Evolutionary conservation across 306 rosid species (phyloP), one percentile per base, ranked within the genome.

Genomic region (Benincasa hispida): DNA sequence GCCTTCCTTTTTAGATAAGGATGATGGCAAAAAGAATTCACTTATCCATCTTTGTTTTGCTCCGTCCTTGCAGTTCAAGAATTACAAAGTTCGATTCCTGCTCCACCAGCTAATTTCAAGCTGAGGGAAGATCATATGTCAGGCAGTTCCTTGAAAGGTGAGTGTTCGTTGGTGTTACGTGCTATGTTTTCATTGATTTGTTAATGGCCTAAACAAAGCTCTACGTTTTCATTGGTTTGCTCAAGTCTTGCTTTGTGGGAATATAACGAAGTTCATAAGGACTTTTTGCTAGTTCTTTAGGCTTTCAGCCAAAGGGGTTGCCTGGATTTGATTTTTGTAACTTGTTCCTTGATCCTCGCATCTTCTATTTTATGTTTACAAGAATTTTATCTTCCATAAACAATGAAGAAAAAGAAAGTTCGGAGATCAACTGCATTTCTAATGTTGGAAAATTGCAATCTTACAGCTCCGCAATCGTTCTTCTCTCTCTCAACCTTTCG

Each of bases 91-190:
- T 89, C 99, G 77, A 92, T 95, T 79, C 99, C 99, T 21, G 91
- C 97, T 59, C 96, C 96, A 80, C 99, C 98, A 0, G 85, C 89
- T 79, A 91, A 92, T 87, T 95, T 95, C 81, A 92, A 74, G 82
- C 86, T 87, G 75, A 91, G 96, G 84, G 99, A 95, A 77, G 98
- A 92, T 81, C 93, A 90, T 79, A 74, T 92, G 82, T 90, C 99
- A 3, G 99, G 96, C 87, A 95, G 98, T 85, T 90, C 99, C 10
- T 84, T 95, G 78, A 95, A 90, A 92, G 99, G 99, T 92, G 74
- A 82, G 72, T 72, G 77, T 78, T 60, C 25, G 14, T 55, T 21
- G 59, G 7, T 56, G 48, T 54, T 37, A 30, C 21, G 39, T 50
- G 22, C 35, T 51, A 77, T 37, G 53, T 56, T 77, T 27, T 37